Base-by-base conservation (phyloP, 1,139 yeast genomes). In the Blastobotrys illinoisensis region DNA sequence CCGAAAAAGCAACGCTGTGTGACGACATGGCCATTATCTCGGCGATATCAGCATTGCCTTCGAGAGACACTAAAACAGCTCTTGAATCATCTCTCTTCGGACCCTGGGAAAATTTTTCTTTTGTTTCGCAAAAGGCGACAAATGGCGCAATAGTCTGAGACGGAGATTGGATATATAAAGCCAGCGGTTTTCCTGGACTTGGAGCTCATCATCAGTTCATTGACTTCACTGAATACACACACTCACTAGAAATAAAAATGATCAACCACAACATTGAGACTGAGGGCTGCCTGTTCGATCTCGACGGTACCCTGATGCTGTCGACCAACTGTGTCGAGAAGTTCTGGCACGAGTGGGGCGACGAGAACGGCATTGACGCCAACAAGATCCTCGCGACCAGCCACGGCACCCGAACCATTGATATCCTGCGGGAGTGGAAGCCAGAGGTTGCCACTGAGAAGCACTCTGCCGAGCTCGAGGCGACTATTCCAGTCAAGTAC, bases 361-460 rank as follows among this genome's bases (percentile, higher is more conserved):
- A 81, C 63, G 79, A 86, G 72, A 85, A 88, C 55, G 83, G 81
- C 65, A 85, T 86, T 58, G 82, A 84, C 72, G 82, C 88, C 20
- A 83, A 82, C 56, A 82, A 81, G 64, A 82, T 88, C 57, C 83
- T 86, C 69, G 79, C 82, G 71, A 82, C 86, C 49, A 81, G 88
- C 28, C 96, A 88, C 70, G 96, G 96, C 48, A 83, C 88, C 70
- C 81, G 96, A 73, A 86, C 95, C 16, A 80, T 80, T 62, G 96
- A 88, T 69, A 87, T 86, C 46, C 80, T 87, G 67, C 81, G 81
- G 58, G 81, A 79, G 70, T 83, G 85, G 79, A 83, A 88, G 62
- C 91, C 93, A 56, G 85, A 83, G 68, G 83, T 81, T 67, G 90
- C 89, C 54, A 78, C 77, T 61, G 81, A 74, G 54, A 83, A 82